Evolutionary conservation across 306 rosid species (phyloP).

Genomic region (Gastrolobium villosum): DNA sequence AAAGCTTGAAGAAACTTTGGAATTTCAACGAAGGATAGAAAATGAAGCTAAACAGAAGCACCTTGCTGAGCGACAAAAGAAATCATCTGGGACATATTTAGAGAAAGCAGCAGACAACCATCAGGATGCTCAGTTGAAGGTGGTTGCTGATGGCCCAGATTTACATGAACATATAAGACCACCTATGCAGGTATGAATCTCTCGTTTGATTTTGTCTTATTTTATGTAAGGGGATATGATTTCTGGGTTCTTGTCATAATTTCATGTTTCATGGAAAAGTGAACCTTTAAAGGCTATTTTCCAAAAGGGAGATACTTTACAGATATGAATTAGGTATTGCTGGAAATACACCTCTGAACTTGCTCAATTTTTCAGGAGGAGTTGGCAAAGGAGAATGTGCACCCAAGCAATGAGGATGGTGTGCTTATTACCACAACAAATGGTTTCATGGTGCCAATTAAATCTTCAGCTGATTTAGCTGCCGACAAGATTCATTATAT

Average conservation of each 20-base stretch:
- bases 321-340: slow-evolving; percentile 33
- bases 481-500: slow-evolving; percentile 49
- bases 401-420: slow-evolving; percentile 54
- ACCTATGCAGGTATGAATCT: slow-evolving; percentile 59
- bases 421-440: slow-evolving; percentile 55
- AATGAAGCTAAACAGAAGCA: slow-evolving; percentile 95
- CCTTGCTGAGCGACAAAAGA: slow-evolving; percentile 89
- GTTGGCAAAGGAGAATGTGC: slow-evolving; percentile 57
- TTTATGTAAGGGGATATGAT: slow-evolving; percentile 17
- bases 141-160: slow-evolving; percentile 56
- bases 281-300: slow-evolving; percentile 16
- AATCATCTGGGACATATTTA: slow-evolving; percentile 56
- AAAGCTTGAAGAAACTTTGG: slow-evolving; percentile 93
- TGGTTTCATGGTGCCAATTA: slow-evolving; percentile 53
- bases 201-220: slow-evolving; percentile 29
- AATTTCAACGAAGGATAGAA: slow-evolving; percentile 88
- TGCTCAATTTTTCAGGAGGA: slow-evolving; percentile 64
- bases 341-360: slow-evolving; percentile 48
- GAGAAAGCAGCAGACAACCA: slow-evolving; percentile 56
- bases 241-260: slow-evolving; percentile 34
- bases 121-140: slow-evolving; percentile 53
- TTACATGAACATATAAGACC: slow-evolving; percentile 51
- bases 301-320: slow-evolving; percentile 34
- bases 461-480: slow-evolving; percentile 54
- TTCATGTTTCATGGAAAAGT: slow-evolving; percentile 43